phyloP scores from a whole-genome alignment of 129 eudicot species.

The Helianthus annuus region HanXRQr2.0-SUNRISE NC_035444.2:90786265-90786764 shows the following conservation, averaged over 20 bases:
- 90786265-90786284: too few species aligned
- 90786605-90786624: conserved; percentile 17
- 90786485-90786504: conserved; percentile 14
- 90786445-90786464: not conserved
- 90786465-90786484: not conserved
- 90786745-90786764: conserved; percentile 29
- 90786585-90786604: conserved; percentile 19
- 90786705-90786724: conserved; percentile 43
- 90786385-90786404: too few species aligned
- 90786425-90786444: not conserved
- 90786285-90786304: too few species aligned
- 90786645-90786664: conserved; percentile 36
- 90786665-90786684: conserved; percentile 24
- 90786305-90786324: too few species aligned
- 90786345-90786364: too few species aligned
- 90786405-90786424: too few species aligned
- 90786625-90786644: conserved; percentile 35
- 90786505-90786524: conserved; percentile 15
- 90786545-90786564: conserved; percentile 46
- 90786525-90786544: conserved; percentile 25
- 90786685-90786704: conserved; percentile 34
- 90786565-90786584: conserved; percentile 24
- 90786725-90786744: conserved; percentile 36
- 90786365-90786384: too few species aligned
- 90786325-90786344: too few species aligned